Base-by-base conservation (phyloP, 2,329 filamentous ascomycete species). In the Penicillium sp. region DNA sequence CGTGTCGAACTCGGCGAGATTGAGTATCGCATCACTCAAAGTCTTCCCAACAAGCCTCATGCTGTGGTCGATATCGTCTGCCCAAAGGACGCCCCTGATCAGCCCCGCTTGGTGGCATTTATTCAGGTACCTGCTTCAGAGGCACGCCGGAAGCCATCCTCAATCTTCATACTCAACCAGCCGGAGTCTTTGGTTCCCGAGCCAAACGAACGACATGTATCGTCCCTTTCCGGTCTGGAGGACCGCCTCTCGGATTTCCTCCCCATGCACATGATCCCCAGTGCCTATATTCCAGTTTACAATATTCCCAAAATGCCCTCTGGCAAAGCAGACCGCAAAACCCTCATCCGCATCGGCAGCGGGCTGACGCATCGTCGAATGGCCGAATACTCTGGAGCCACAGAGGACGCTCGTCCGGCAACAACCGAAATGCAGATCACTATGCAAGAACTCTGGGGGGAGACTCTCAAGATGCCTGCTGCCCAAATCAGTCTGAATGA, bases 11-110 rank as follows among this genome's bases (percentile, higher is more conserved):
- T 66, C 1, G 65, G 65, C 4, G 68, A 70, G 50, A 57, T 71
- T 22, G 73, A 76, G 53, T 64, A 66, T 49, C 67, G 69, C 29
- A 49, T 71, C 9, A 61, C 56, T 7, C 55, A 63, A 43, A 53
- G 71, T 16, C 59, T 61, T 5, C 47, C 38, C 58, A 65, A 60
- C 2, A 58, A 62, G 14, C 57, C 65, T 10, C 72, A 72, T 4
- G 71, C 80, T 0, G 76, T 79, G n/a, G 76, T 72, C 4, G 80
- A 82, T 58, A 77, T 82, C n/a, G 76, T 83, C 61, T 57, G 56
- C 6, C 62, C 67, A 4, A 57, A 60, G 21, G 61, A 56, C 2
- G 52, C 60, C 6, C 59, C 59, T 1, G 56, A 59, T 5, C 63
- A 70, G 43, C 52, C 62, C 3, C 65, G 59, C 0, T 52, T 70